Evolutionary conservation across 1,139 yeast genomes (phyloP).

Genomic region (Yamadazyma atmosphaerica): DNA sequence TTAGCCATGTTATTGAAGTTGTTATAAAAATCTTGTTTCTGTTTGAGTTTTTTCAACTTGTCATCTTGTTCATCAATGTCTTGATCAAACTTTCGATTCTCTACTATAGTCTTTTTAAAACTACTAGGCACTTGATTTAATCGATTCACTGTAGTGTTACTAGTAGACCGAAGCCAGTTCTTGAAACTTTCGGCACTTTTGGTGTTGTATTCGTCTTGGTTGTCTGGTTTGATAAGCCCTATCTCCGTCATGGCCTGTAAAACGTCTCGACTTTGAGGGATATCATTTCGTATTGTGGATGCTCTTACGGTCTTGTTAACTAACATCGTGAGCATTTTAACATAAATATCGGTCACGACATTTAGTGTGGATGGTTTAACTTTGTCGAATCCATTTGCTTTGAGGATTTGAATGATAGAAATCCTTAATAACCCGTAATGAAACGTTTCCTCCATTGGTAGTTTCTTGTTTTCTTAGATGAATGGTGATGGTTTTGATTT

Average conservation of each 20-base stretch:
- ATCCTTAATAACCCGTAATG: slow-evolving; percentile 61
- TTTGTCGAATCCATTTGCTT: slow-evolving; percentile 72
- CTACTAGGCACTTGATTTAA: slow-evolving; percentile 35
- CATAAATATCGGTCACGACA: slow-evolving; percentile 60
- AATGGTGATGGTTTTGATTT: background rate
- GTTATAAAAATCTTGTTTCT: slow-evolving; percentile 42
- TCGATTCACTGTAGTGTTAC: slow-evolving; percentile 24
- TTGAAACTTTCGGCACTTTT: slow-evolving; percentile 39
- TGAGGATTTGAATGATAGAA: slow-evolving; percentile 64
- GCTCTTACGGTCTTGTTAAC: slow-evolving; percentile 39
- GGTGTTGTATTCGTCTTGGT: slow-evolving; percentile 30
- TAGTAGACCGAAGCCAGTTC: slow-evolving; percentile 37
- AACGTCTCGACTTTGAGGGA: slow-evolving; percentile 53
- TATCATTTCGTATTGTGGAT: slow-evolving; percentile 15
- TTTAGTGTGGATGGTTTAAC: slow-evolving; percentile 64
- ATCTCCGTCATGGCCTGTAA: slow-evolving; percentile 58
- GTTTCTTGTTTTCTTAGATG: background rate
- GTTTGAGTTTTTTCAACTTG: slow-evolving; percentile 23
- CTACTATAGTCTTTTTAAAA: slow-evolving; percentile 35
- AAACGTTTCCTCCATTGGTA: slow-evolving; percentile 39
- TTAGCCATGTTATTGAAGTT: slow-evolving; percentile 29
- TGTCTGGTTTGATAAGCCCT: slow-evolving; percentile 38
- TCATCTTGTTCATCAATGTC: slow-evolving; percentile 31
- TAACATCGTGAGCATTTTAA: slow-evolving; percentile 53
- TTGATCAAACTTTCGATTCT: slow-evolving; percentile 35